These are phyloP conservation scores for Penicillium argentinense DNA, from an alignment of 495 filamentous ascomycete species.

Conservation along the genomic window DNA sequence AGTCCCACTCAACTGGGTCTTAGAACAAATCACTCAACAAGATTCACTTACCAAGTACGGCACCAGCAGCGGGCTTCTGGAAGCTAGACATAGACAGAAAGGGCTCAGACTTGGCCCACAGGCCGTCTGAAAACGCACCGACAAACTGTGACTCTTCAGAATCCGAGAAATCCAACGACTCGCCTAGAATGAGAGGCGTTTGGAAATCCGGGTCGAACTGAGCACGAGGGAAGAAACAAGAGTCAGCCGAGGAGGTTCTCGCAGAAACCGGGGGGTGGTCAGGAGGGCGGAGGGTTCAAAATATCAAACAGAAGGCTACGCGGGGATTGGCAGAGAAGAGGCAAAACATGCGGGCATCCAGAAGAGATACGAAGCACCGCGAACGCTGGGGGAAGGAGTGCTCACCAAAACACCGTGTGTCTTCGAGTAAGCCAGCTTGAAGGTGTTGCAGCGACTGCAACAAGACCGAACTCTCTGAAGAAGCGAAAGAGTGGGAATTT, in stretches of 20 bases:
- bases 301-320: conserved; percentile 22
- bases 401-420: conserved; percentile 54
- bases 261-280: conserved; percentile 1
- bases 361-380: conserved; percentile 17
- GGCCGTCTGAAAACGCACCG: conserved; percentile 50
- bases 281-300: conserved; percentile 5
- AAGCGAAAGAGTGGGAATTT: conserved; percentile 54
- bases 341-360: conserved; percentile 26
- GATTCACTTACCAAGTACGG: conserved; percentile 43
- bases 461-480: conserved; percentile 40
- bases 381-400: conserved; percentile 12
- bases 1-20: conserved; percentile 3
- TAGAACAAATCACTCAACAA: neutral
- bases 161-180: conserved; percentile 53
- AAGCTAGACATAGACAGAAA: conserved; percentile 55
- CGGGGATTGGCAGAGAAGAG: conserved; percentile 15
- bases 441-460: conserved; percentile 52
- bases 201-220: conserved; percentile 50
- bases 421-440: conserved; percentile 57
- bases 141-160: conserved; percentile 48
- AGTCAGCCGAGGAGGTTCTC: conserved; percentile 23
- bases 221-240: conserved; percentile 6
- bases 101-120: conserved; percentile 54
- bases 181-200: conserved; percentile 54
- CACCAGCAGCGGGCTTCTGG: conserved; percentile 42